Evolutionary conservation across 306 rosid species (phyloP).

Genomic region (Sesbania bispinosa): DNA sequence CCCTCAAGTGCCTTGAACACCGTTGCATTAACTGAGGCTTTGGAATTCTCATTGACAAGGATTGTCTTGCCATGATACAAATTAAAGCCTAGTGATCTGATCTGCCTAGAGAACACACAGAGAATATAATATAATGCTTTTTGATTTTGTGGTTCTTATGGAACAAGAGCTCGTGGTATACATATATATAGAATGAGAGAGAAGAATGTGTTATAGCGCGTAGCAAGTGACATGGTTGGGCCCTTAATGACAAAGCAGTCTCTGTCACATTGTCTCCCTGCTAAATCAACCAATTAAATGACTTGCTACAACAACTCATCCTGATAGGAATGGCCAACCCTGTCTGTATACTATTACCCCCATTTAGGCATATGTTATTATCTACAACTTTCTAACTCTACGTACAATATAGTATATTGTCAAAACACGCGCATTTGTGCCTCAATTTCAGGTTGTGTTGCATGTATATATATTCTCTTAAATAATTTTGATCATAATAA

Average conservation of each 20-base stretch:
- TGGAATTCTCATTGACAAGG: slow-evolving; percentile 21
- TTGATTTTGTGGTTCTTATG: neutral
- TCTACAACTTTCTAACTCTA: neutral
- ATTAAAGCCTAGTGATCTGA: too few relatives aligned
- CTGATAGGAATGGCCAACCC: slow-evolving; percentile 30
- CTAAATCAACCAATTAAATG: slow-evolving; percentile 31
- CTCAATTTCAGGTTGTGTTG: slow-evolving; percentile 27
- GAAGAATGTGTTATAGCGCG: slow-evolving; percentile 20
- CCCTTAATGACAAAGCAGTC: slow-evolving; percentile 43
- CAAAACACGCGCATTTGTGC: slow-evolving; percentile 23
- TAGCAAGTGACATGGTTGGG: slow-evolving; percentile 40
- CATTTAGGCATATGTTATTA: too few relatives aligned
- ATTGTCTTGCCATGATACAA: slow-evolving; percentile 33
- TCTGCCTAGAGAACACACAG: too few relatives aligned
- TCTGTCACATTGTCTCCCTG: slow-evolving; percentile 40
- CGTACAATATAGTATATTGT: neutral
- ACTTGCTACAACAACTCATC: slow-evolving; percentile 28
- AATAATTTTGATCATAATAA: neutral
- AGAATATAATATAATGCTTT: too few relatives aligned
- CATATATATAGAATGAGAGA: neutral
- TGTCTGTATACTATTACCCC: too few relatives aligned
- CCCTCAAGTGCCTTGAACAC: slow-evolving; percentile 51
- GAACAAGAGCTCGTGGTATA: neutral
- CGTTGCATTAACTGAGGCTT: slow-evolving; percentile 42
- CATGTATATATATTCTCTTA: slow-evolving; percentile 19